Percentiles rank a stretch among this genome's conserved stretches.
Conservation (phyloP, 164 flowering plant species). For the Akebia trifoliata region DNA sequence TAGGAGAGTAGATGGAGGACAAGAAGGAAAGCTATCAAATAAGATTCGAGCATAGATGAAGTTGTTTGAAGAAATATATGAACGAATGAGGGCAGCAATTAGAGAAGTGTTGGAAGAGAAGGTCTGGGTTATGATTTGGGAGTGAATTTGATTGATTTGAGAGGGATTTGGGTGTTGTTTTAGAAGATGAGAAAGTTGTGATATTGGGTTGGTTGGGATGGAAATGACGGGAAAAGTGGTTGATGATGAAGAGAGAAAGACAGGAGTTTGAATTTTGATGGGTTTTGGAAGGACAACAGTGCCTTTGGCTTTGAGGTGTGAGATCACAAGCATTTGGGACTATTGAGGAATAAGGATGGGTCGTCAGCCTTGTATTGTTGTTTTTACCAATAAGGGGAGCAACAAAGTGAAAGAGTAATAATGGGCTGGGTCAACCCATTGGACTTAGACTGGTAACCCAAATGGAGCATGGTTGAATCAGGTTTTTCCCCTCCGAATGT, state of each 20-base stretch:
- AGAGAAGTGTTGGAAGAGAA: constrained; percentile 16
- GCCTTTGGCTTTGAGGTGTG: constrained; percentile 4
- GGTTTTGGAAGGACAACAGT: neutral
- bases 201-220: neutral
- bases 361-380: too few relatives aligned
- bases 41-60: constrained; percentile 28
- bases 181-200: constrained; percentile 26
- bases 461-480: too few relatives aligned
- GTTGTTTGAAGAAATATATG: constrained; percentile 24
- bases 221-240: constrained; percentile 13
- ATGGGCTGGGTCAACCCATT: too few relatives aligned
- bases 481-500: too few relatives aligned
- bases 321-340: constrained; percentile 10
- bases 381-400: too few relatives aligned
- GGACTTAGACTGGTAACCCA: too few relatives aligned
- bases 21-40: constrained; percentile 27
- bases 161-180: constrained; percentile 22
- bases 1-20: constrained; percentile 29
- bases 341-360: too few relatives aligned
- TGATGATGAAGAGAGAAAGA: constrained; percentile 10
- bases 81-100: constrained; percentile 35
- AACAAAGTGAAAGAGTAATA: too few relatives aligned
- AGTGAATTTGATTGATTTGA: constrained; percentile 43
- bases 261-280: constrained; percentile 6
- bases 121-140: constrained; percentile 33